Conservation (phyloP, 371 early-diverging fungal species). For the Mucor velutinosus region DNA sequence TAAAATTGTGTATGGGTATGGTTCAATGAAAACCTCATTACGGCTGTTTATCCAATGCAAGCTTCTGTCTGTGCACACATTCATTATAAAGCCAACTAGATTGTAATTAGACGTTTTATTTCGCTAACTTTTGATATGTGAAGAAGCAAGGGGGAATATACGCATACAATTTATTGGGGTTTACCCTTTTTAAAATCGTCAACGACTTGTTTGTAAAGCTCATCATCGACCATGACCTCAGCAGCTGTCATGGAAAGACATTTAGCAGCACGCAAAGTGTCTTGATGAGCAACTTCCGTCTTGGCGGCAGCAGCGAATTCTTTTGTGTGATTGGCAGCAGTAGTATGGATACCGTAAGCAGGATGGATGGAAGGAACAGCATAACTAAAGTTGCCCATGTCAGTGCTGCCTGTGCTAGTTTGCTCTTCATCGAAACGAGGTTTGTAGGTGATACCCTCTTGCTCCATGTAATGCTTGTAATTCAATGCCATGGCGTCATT, state of each 20-base stretch:
- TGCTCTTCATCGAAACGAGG: slow-evolving; percentile 44
- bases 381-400: slow-evolving; percentile 74
- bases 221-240: slow-evolving; percentile 29
- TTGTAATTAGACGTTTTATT: too few species aligned
- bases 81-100: too few species aligned
- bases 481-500: slow-evolving; percentile 60
- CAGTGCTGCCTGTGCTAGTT: slow-evolving; percentile 58
- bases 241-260: slow-evolving; percentile 44
- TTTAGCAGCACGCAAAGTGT: slow-evolving; percentile 56
- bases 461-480: slow-evolving; percentile 57
- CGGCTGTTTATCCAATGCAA: too few species aligned
- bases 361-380: slow-evolving; percentile 32
- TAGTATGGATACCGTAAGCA: slow-evolving; percentile 27
- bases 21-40: too few species aligned
- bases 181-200: slow-evolving; percentile 40
- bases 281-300: slow-evolving; percentile 62
- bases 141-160: neutral
- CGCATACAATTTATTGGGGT: neutral
- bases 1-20: too few species aligned
- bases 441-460: slow-evolving; percentile 41
- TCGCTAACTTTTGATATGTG: too few species aligned
- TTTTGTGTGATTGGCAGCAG: slow-evolving; percentile 27
- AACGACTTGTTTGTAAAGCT: slow-evolving; percentile 28
- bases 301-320: slow-evolving; percentile 65
- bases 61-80: too few species aligned